Evolutionary conservation across 148 eudicot genomes (phyloP), one percentile per base, ranked within the genome.

Genomic region (Pharnaceum exiguum): DNA sequence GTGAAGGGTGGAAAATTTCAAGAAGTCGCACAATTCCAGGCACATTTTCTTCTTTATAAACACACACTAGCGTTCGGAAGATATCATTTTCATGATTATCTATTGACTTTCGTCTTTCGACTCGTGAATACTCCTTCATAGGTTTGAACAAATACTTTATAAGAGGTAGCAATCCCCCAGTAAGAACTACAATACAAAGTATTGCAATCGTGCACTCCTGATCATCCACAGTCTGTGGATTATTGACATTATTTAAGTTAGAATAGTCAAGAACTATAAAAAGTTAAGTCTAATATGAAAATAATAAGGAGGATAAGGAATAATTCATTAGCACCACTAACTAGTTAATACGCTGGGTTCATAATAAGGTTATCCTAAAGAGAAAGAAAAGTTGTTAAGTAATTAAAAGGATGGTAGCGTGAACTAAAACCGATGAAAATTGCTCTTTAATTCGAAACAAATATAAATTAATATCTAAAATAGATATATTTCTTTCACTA

Each of bases 11-110:
- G 6, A 64, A 25, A 0, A 60, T 26, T 24, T 64, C 68, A 0
- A 64, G 24, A 7, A 64, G 40, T 17, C 57, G 68, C n/a, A n/a
- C n/a, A 7, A 64, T 5, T 45, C 68, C 68, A 4, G 52, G 68
- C 5, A 54, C 31, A 33, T 64, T 64, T 7, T 53, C 25, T 25
- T 32, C 2, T 64, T n/a, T n/a, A n/a, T n/a, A n/a, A n/a, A n/a
- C n/a, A n/a, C n/a, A 51, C 5, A 36, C 22, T 44, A 64, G 18
- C 11, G 51, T 36, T 17, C 45, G 35, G 6, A 64, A 38, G 6
- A 12, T 44, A 3, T 60, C 68, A 5, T 30, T 32, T 33, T 54
- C 40, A 21, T 32, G 10, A 3, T 52, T 31, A 31, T 31, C 44
- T 8, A 47, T 5, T 27, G 55, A 40, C 24, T 56, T 47, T 43